phyloP scores from a whole-genome alignment of 805 yeast species.

The Starmerella riodocensis region DNA sequence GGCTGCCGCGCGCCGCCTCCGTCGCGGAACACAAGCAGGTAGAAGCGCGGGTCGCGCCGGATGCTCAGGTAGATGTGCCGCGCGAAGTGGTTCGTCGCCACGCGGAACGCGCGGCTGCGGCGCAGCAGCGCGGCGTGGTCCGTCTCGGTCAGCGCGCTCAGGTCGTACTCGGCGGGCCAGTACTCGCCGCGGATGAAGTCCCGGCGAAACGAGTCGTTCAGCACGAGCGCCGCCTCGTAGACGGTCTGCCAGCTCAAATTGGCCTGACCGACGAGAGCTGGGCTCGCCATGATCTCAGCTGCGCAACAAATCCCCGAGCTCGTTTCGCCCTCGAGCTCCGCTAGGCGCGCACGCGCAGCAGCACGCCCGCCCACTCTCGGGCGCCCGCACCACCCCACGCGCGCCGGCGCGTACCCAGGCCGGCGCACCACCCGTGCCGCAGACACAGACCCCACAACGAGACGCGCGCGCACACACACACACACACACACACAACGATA shows the following conservation, averaged over 20 bases:
- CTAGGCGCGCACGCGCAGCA: too few species aligned
- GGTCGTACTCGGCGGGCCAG: constrained; percentile 6
- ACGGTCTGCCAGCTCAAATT: constrained; percentile 11
- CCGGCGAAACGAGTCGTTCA: constrained; percentile 11
- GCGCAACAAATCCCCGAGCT: too few species aligned
- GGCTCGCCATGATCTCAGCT: too few species aligned
- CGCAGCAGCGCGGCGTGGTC: background rate
- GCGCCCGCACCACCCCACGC: too few species aligned
- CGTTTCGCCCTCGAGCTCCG: too few species aligned
- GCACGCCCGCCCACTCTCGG: too few species aligned
- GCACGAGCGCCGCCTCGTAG: constrained; percentile 1
- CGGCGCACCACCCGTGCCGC: too few species aligned
- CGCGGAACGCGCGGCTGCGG: constrained; percentile 3
- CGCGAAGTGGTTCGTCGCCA: constrained; percentile 1
- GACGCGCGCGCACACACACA: too few species aligned
- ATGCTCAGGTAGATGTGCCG: constrained; percentile 3
- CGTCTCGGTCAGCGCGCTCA: constrained; percentile 1
- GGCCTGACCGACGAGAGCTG: background rate
- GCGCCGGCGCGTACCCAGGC: too few species aligned
- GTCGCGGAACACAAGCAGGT: constrained; percentile 2
- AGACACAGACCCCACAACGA: too few species aligned
- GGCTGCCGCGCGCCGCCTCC: too few species aligned
- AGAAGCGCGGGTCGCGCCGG: constrained; percentile 4
- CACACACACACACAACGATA: background rate
- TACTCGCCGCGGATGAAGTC: constrained; percentile 11